Evolutionary conservation across 352 stramenopile species (phyloP), one percentile per base, ranked within the genome.

Genomic region (Bremia lactucae): DNA sequence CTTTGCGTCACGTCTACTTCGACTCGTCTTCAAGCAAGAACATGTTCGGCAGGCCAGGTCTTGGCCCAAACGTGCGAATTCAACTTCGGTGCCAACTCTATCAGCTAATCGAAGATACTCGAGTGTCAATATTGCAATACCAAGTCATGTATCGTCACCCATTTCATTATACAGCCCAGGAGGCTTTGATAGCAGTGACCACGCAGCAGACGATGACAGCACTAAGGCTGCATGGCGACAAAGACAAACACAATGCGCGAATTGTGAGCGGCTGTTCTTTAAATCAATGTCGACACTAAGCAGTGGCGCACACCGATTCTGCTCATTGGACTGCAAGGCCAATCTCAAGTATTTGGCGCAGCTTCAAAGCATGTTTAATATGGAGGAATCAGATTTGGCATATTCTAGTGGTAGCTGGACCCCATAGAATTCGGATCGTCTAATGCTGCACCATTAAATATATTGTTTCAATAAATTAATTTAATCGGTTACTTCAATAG

Each of bases 321-420:
- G 65, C 44, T 76, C 61, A 19, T 42, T 76, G 11, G 65, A 76
- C 46, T 76, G 65, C 48, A 65, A 64, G 28, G 60, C 52, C 37
- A 72, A 52, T 26, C 52, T 59, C 38, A 35, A 59, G 34, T 72
- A 61, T 40, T 26, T 55, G 18, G 18, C 19, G 2, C 23, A 46
- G 9, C 4, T 64, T 7, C 53, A 64, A n/a, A n/a, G n/a, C n/a
- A n/a, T n/a, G n/a, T n/a, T n/a, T n/a, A n/a, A n/a, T n/a, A n/a
- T n/a, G n/a, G n/a, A n/a, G n/a, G n/a, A n/a, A n/a, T n/a, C n/a
- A n/a, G n/a, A n/a, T n/a, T n/a, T n/a, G n/a, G n/a, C n/a, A n/a
- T n/a, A n/a, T n/a, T n/a, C n/a, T n/a, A n/a, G n/a, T n/a, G n/a
- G n/a, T n/a, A n/a, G n/a, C n/a, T n/a, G n/a, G n/a, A n/a, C n/a